A percentile compares a stretch with the other conserved stretches of the same genome.
These are phyloP conservation scores for Zymoseptoria pseudotritici DNA, from an alignment of 2,329 filamentous ascomycete genomes.

Conservation along the genomic window DNA sequence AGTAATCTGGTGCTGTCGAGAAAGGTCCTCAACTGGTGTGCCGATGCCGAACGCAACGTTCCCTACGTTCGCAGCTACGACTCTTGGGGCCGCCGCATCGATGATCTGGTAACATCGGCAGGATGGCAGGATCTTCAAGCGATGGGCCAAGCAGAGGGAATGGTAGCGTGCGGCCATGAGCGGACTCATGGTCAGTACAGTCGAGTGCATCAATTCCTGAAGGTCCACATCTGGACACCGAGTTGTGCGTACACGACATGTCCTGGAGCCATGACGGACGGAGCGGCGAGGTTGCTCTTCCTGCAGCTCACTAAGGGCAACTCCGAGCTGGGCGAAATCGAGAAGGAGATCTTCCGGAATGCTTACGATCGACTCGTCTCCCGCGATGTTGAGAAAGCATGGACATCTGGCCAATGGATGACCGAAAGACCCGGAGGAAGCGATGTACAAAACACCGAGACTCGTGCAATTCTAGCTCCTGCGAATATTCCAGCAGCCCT, in stretches of 20 bases:
- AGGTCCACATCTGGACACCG: constrained; percentile 51
- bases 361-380: constrained; percentile 47
- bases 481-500: background rate
- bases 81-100: constrained; percentile 53
- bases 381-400: constrained; percentile 47
- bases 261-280: constrained; percentile 61
- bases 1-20: constrained; percentile 48
- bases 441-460: constrained; percentile 62
- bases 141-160: constrained; percentile 51
- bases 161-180: constrained; percentile 56
- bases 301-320: constrained; percentile 3
- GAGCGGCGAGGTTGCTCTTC: constrained; percentile 48
- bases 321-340: constrained; percentile 5
- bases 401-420: constrained; percentile 75
- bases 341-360: constrained; percentile 16
- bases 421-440: constrained; percentile 63
- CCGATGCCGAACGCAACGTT: constrained; percentile 59
- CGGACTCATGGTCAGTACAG: constrained; percentile 44
- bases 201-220: constrained; percentile 53
- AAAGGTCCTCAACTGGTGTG: constrained; percentile 48
- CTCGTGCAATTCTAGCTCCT: constrained; percentile 30
- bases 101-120: constrained; percentile 55
- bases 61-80: constrained; percentile 54
- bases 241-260: constrained; percentile 57
- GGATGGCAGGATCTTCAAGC: constrained; percentile 60